phyloP scores from a whole-genome alignment of 331 rosid species.

The Malus hybrid region DNA sequence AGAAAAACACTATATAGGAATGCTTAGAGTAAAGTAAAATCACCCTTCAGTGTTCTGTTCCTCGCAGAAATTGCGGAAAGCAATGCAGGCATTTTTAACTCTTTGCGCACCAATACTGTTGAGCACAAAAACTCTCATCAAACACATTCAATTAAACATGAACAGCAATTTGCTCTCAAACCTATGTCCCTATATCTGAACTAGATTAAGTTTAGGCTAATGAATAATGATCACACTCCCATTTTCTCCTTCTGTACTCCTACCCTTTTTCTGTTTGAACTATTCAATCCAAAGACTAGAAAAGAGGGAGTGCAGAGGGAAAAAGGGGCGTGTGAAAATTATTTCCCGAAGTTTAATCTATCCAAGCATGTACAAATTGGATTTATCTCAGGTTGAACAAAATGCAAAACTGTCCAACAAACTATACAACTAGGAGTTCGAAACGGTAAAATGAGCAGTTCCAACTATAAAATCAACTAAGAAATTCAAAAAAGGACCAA shows the following conservation, averaged over 20 bases:
- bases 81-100: conserved; percentile 74
- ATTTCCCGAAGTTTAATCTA: neutral
- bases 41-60: conserved; percentile 72
- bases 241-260: no score
- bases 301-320: no score
- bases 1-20: neutral
- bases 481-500: no score
- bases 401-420: neutral
- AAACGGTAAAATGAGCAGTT: neutral
- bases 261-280: no score
- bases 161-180: neutral
- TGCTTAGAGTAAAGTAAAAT: conserved; percentile 29
- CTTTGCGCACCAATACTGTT: conserved; percentile 79
- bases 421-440: neutral
- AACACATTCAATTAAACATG: neutral
- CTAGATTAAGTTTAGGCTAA: neutral
- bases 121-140: conserved; percentile 13
- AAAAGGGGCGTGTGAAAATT: no score
- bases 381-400: neutral
- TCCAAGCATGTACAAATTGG: neutral
- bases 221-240: no score
- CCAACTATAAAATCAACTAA: no score
- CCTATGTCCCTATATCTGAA: neutral
- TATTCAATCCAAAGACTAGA: no score
- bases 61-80: conserved; percentile 75